A percentile compares a stretch with the other conserved stretches of the same genome.
Conservation (phyloP, 2,329 filamentous ascomycete genomes). For the Nemania bipapillata region DNA sequence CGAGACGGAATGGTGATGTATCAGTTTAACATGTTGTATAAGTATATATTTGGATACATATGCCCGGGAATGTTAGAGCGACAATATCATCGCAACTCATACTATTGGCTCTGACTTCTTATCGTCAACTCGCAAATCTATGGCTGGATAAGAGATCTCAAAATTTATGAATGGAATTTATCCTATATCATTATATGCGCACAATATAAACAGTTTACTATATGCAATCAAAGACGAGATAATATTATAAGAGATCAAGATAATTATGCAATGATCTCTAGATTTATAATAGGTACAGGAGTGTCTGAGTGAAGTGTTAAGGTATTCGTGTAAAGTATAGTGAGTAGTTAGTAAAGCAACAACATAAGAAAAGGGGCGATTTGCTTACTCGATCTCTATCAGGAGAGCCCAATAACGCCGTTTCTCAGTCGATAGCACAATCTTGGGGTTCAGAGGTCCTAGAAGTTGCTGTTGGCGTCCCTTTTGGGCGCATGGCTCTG, state of each 20-base stretch:
- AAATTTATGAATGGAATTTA: not conserved
- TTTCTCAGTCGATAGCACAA: too few relatives aligned
- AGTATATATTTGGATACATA: not conserved
- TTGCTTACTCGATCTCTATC: too few relatives aligned
- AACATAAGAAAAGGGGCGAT: too few relatives aligned
- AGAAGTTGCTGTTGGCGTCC: too few relatives aligned
- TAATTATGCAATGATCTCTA: not conserved
- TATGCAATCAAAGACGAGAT: not conserved
- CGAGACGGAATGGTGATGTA: not conserved
- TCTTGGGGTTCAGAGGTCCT: too few relatives aligned
- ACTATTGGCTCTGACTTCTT: not conserved
- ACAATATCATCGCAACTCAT: slow-evolving; percentile 17
- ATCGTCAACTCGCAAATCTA: not conserved
- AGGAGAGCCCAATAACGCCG: too few relatives aligned
- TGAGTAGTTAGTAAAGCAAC: too few relatives aligned
- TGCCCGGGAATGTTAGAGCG: not conserved
- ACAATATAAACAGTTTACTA: not conserved
- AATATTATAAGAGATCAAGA: not conserved
- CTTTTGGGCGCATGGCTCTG: too few relatives aligned
- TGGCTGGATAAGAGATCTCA: not conserved
- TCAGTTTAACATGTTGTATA: not conserved
- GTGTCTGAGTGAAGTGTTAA: not conserved
- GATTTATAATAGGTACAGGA: not conserved
- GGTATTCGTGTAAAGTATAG: too few relatives aligned
- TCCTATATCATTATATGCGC: not conserved